A percentile compares a stretch with the other conserved stretches of the same genome.
These are phyloP conservation scores for Schizothecium vesticola DNA, from an alignment of 495 filamentous ascomycete genomes.

Conservation along the genomic window DNA sequence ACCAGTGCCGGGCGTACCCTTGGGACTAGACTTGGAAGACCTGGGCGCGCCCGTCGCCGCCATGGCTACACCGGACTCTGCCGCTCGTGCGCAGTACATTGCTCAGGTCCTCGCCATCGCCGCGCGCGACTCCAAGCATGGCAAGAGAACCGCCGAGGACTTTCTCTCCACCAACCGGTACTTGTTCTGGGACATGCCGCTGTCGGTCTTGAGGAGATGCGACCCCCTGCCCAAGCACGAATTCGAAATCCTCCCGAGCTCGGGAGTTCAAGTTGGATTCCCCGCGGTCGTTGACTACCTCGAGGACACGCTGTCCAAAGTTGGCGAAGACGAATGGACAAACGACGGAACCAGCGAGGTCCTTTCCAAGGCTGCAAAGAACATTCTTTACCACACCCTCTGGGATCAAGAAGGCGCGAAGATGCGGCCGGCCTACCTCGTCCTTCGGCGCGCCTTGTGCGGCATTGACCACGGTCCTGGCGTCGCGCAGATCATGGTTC, in stretches of 20 bases:
- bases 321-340: background rate
- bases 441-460: slow-evolving; percentile 63
- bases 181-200: slow-evolving; percentile 53
- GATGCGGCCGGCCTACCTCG: slow-evolving; percentile 32
- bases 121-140: slow-evolving; percentile 2
- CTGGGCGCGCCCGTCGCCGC: background rate
- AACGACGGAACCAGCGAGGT: background rate
- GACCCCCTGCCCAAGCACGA: background rate
- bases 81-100: background rate
- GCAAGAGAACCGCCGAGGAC: slow-evolving; percentile 16
- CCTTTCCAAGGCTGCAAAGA: background rate
- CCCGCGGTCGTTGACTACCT: background rate
- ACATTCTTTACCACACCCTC: background rate
- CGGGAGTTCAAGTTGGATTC: background rate
- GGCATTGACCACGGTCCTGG: slow-evolving; percentile 55
- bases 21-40: background rate
- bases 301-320: background rate
- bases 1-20: background rate
- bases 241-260: background rate
- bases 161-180: slow-evolving; percentile 57
- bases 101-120: background rate
- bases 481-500: slow-evolving; percentile 52
- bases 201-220: background rate
- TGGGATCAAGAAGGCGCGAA: background rate
- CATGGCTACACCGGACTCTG: background rate